A percentile compares a stretch with the other conserved stretches of the same genome.
phyloP scores from a whole-genome alignment of 2,329 filamentous ascomycete genomes.

The Penicillium sp. region DNA sequence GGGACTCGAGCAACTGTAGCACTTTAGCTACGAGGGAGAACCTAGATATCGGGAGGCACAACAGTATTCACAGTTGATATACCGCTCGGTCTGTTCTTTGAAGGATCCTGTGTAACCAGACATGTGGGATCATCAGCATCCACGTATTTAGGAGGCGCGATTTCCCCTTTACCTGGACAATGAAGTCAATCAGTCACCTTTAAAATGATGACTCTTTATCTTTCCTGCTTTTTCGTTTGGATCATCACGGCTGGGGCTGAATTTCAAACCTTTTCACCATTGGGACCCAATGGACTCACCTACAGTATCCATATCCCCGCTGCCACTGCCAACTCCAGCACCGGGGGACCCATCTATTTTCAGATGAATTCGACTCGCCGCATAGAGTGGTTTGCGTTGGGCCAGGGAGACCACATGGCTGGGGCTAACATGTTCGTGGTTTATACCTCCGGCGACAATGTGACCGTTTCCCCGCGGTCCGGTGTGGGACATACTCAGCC shows the following conservation, averaged over 20 bases:
- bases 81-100: not conserved
- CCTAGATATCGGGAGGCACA: not conserved
- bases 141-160: not conserved
- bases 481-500: slow-evolving; percentile 53
- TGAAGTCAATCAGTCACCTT: not conserved
- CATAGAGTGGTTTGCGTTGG: slow-evolving; percentile 57
- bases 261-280: slow-evolving; percentile 14
- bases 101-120: not conserved
- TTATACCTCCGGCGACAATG: slow-evolving; percentile 55
- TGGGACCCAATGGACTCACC: slow-evolving; percentile 11
- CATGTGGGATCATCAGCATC: not conserved
- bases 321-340: slow-evolving; percentile 50
- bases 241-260: slow-evolving; percentile 11
- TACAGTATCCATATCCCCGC: slow-evolving; percentile 57
- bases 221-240: slow-evolving; percentile 2
- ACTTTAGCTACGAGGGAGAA: not conserved
- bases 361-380: slow-evolving; percentile 55
- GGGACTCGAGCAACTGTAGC: not conserved
- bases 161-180: not conserved
- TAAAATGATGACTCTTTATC: not conserved
- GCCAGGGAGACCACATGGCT: slow-evolving; percentile 56
- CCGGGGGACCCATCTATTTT: slow-evolving; percentile 57
- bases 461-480: slow-evolving; percentile 58
- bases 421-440: slow-evolving; percentile 61
- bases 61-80: not conserved